Base-by-base conservation (phyloP, 495 filamentous ascomycete genomes). In the Daldinia caldariorum region DNA sequence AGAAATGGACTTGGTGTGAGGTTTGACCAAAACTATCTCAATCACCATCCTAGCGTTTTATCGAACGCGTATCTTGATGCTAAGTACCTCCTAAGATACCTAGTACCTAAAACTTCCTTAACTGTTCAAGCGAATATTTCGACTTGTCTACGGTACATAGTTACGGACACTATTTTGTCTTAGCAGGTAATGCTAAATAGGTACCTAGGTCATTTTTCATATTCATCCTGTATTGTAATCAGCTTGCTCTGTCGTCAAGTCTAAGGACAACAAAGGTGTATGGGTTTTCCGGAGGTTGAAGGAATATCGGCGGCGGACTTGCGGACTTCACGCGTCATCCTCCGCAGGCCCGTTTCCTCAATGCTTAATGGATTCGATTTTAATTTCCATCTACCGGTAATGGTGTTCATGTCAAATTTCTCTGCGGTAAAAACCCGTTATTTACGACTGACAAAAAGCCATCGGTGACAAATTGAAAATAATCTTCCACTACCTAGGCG, bases 231-330 rank as follows among this genome's bases (percentile, higher is more conserved):
- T 35, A 35, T 35, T 7, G 5, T 35, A 35, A 35, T 6, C 6
- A 35, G 34, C 43, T 47, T 47, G 43, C 18, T 22, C 43, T 18
- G 43, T 47, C 10, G 43, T 47, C 12, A 8, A 10, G 12, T 8
- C 43, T 6, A 18, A 18, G 18, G 43, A 47, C 43, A 47, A 47
- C 20, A 47, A 47, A 47, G 20, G 20, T 20, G 22, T 7, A 41
- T 56, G 39, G 35, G 58, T 29, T 16, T 65, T 69, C 68, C 72
- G 72, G 72, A 71, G 63, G 63, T 71, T 73, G 50, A 37, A 34
- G 31, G 59, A 34, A 34, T 62, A 26, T 58, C 62, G 59, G 63
- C 31, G 49, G 71, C 71, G 72, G 72, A 74, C 41, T 69, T 69
- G 69, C 69, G 68, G 69, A 71, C 39, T 58, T 54, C 55, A 49